Conservation (phyloP, 2,329 filamentous ascomycete genomes). For the Aciculosporium take region DNA sequence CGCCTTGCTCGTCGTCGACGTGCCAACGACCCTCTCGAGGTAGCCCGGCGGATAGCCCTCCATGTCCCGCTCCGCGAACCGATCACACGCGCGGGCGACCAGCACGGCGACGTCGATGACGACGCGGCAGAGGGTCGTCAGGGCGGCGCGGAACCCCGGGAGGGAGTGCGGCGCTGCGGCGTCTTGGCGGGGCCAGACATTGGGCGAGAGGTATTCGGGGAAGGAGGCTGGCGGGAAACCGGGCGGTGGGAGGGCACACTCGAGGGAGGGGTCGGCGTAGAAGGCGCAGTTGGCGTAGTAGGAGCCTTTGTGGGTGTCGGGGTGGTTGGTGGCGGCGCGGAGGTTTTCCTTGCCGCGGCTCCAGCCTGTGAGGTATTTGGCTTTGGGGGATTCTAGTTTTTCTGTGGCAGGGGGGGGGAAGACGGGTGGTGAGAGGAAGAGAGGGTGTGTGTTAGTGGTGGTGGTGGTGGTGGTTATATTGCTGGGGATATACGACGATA, state of each 20-base stretch:
- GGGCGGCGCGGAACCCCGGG: conserved; percentile 58
- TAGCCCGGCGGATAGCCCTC: conserved; percentile 63
- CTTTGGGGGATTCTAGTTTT: conserved; percentile 42
- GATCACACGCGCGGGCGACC: conserved; percentile 81
- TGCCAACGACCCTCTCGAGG: conserved; percentile 73
- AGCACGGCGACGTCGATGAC: conserved; percentile 84
- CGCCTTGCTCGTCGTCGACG: conserved; percentile 80
- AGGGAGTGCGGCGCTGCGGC: no score
- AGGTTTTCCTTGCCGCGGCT: conserved; percentile 71
- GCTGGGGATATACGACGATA: no score
- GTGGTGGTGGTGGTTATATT: no score
- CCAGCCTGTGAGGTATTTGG: conserved; percentile 60
- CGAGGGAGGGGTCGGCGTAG: conserved; percentile 49
- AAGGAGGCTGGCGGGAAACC: conserved; percentile 49
- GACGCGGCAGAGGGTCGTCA: conserved; percentile 63
- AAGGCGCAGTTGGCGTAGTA: conserved; percentile 78
- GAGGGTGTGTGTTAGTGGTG: conserved; percentile 2
- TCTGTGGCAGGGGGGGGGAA: conserved; percentile 18
- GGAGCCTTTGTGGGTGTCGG: conserved; percentile 69
- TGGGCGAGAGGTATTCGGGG: conserved; percentile 78
- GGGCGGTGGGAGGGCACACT: conserved; percentile 45
- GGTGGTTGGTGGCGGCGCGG: conserved; percentile 60
- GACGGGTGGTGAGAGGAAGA: neutral
- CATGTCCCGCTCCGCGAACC: conserved; percentile 68
- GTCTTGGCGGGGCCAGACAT: conserved; percentile 68